Evolutionary conservation across 2,329 filamentous ascomycete genomes (phyloP).

Genomic region (Rutstroemia sp.): DNA sequence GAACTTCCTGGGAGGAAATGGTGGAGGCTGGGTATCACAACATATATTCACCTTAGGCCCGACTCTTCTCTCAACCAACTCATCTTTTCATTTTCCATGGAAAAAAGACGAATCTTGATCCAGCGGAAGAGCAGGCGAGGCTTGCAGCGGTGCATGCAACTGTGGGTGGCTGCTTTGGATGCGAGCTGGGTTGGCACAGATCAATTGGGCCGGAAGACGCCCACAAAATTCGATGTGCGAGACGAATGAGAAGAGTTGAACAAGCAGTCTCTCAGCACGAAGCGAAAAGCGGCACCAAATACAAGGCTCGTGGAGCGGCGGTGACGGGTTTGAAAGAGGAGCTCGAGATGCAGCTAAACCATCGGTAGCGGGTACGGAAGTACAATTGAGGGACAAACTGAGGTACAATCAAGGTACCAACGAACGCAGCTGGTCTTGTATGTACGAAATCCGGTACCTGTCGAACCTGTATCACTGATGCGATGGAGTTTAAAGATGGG

Average conservation of each 20-base stretch:
- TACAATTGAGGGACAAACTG: no score
- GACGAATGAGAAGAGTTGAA: not conserved
- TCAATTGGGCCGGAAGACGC: not conserved
- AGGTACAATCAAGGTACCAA: no score
- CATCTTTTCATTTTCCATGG: not conserved
- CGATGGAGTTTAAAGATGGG: no score
- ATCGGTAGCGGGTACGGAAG: no score
- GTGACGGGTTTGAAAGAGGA: not conserved
- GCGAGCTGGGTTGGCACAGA: slow-evolving; percentile 7
- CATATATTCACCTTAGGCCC: slow-evolving; percentile 1
- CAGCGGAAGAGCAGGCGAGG: not conserved
- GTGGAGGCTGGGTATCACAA: slow-evolving; percentile 9
- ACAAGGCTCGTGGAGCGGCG: not conserved
- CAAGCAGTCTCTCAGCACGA: not conserved
- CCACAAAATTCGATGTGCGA: not conserved
- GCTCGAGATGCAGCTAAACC: not conserved
- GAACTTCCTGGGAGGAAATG: not conserved
- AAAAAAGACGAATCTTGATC: not conserved
- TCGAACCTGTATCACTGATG: no score
- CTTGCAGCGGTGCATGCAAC: not conserved
- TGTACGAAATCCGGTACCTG: no score
- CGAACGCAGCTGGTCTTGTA: no score
- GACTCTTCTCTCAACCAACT: not conserved
- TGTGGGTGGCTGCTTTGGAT: slow-evolving; percentile 3
- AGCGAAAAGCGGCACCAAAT: not conserved